Evolutionary conservation across 148 eudicot species (phyloP), one percentile per base, ranked within the genome.

Genomic region (Vaccinium macrocarpon): DNA sequence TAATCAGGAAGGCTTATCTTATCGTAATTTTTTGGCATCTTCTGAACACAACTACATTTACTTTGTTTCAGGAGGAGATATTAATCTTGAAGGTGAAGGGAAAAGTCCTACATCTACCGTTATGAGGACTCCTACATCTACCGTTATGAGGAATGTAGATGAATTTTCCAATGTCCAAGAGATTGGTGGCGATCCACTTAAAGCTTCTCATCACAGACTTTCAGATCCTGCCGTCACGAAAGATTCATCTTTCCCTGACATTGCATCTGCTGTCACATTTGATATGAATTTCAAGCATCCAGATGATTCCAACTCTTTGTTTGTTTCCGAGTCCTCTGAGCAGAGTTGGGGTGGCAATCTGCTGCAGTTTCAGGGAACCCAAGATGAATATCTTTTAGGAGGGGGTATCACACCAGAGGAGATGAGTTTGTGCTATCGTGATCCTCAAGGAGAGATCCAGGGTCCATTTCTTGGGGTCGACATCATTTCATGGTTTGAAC

Each of bases 391-490:
- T 82, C 87, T 62, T 57, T 35, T 84, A 19, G 94, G 86, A 79
- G 89, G 88, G 85, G 88, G 84, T 84, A 84, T 74, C 52, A 84
- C 90, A 35, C 91, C 92, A 4, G 98, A 94, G 91, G 99, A 96
- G 84, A 84, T 96, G 82, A 92, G 93, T 84, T 86, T 96, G 84
- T 92, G 57, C 82, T 96, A 96, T 75, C 84, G 88, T 76, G 99
- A 96, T 89, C 99, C 99, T 76, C 99, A 96, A 90, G 98, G 98
- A 79, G 95, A 93, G 80, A 89, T 93, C n/a, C 99, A 96, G 87
- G 99, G 99, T 46, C 99, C 99, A 52, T 96, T 96, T 90, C 98
- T 95, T 76, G 99, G 99, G 29, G 95, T 86, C 78, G 99, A 96
- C 86, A 91, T 96, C 81, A 94, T 96, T 79, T 93, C 97, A 49